These are phyloP conservation scores for Colletotrichum sp. DNA, from an alignment of 2,329 filamentous ascomycete genomes.

Conservation along the genomic window DNA sequence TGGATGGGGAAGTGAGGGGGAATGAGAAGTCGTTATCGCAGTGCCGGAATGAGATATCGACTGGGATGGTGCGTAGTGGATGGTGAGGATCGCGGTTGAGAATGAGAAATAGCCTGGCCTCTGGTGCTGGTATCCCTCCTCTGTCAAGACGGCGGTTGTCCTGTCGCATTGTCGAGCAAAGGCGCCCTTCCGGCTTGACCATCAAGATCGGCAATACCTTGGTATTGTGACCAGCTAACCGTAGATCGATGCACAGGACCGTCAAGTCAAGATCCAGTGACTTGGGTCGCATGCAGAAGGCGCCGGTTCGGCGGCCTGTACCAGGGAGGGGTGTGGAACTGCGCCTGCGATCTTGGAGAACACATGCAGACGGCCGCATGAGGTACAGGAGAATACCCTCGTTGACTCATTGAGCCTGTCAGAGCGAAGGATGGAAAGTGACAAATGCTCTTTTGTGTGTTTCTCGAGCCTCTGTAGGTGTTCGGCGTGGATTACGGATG, in stretches of 20 bases:
- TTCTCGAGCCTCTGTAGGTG: neutral
- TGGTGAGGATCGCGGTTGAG: neutral
- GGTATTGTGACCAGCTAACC: neutral
- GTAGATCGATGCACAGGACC: neutral
- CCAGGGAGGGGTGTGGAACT: neutral
- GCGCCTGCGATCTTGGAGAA: conserved; percentile 1
- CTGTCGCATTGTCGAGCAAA: neutral
- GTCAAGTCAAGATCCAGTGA: conserved; percentile 9
- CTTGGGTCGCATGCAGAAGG: conserved; percentile 8
- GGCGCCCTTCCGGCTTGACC: neutral
- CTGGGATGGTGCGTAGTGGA: neutral
- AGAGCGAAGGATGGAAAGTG: neutral
- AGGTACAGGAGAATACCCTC: neutral
- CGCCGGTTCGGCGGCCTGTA: neutral
- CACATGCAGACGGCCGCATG: conserved; percentile 3
- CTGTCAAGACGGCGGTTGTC: neutral
- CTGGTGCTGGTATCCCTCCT: neutral
- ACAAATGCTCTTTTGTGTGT: neutral
- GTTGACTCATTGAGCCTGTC: neutral
- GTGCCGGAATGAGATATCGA: neutral
- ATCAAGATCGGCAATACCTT: neutral
- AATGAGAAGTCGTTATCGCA: neutral
- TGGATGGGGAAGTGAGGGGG: neutral
- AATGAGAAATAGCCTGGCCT: neutral
- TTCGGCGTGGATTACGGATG: neutral